A percentile compares a stretch with the other conserved stretches of the same genome.
Evolutionary conservation across 257 asterid species (phyloP).

Genomic region (Haberlea rhodopensis): DNA sequence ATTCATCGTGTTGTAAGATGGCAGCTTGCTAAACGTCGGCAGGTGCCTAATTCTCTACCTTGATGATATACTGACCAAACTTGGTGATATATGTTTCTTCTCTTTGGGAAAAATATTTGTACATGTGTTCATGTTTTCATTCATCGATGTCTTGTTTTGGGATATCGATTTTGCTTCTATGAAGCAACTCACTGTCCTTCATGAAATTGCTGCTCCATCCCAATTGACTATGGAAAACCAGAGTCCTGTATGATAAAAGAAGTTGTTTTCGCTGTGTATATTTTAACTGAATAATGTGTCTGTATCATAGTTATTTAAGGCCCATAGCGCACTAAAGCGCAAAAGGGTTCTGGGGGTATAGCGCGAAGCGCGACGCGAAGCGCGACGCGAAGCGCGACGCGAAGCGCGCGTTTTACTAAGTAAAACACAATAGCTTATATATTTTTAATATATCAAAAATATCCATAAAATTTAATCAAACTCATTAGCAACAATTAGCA

Average conservation of each 20-base stretch:
- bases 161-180: not conserved
- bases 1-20: conserved; percentile 88
- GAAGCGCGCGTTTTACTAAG: too few species aligned
- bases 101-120: not conserved
- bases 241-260: not conserved
- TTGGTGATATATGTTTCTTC: too few species aligned
- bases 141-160: not conserved
- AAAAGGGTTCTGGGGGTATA: too few species aligned
- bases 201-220: not conserved
- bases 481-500: too few species aligned
- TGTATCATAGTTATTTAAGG: too few species aligned
- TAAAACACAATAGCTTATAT: too few species aligned
- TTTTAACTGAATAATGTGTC: not conserved
- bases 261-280: not conserved
- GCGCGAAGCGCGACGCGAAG: too few species aligned
- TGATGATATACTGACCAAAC: conserved; percentile 18
- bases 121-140: not conserved
- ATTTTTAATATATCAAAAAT: too few species aligned
- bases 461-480: too few species aligned
- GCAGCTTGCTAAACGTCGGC: conserved; percentile 41
- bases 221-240: not conserved
- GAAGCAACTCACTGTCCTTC: not conserved
- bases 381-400: too few species aligned
- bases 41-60: conserved; percentile 40
- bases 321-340: too few species aligned